Evolutionary conservation across 2,329 filamentous ascomycete genomes (phyloP), one percentile per base, ranked within the genome.

Genomic region (Fusarium setosum): DNA sequence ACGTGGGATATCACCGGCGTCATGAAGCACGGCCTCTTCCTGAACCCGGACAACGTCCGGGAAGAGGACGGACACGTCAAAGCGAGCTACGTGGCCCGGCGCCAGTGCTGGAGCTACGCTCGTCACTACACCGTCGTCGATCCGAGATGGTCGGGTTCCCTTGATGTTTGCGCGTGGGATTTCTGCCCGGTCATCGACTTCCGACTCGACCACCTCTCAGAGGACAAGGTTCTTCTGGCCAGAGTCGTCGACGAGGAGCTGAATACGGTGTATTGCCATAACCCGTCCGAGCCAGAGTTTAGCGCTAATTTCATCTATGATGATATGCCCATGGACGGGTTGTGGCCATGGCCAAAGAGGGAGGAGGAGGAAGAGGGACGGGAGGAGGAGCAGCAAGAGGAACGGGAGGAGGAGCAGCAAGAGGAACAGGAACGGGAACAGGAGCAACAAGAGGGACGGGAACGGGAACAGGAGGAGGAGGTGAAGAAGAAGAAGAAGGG

Each of bases 291-390:
- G 6, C 49, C 24, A 12, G 35, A 41, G n/a, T 6, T 3, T 21
- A 52, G 21, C 17, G 49, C 32, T 3, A 52, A 52, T 4, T 52
- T 17, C 18, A 52, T 52, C 18, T 52, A 41, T 13, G 49, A 52
- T 12, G 37, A 52, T 3, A 41, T 37, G 23, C 35, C 35, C 7
- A 52, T 52, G 49, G 24, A 17, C 4, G 49, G 49, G 23, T 18
- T 52, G 3, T 52, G 47, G 47, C 47, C 47, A 2, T 38, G 34
- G 34, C 47, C 47, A 15, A 38, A 18, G n/a, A 38, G 5, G 13
- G 29, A 10, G 6, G 20, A 8, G 34, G 47, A 29, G 32, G n/a
- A n/a, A 12, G 44, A 44, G 21, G 6, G 5, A 44, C 11, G 26
- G 26, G 26, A 11, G 11, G 26, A 6, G 26, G 26, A 7, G 26